Percentiles rank a stretch among this genome's conserved stretches.
Conservation (phyloP, 73 alveolate species). For the Paramecium octaurelia region DNA sequence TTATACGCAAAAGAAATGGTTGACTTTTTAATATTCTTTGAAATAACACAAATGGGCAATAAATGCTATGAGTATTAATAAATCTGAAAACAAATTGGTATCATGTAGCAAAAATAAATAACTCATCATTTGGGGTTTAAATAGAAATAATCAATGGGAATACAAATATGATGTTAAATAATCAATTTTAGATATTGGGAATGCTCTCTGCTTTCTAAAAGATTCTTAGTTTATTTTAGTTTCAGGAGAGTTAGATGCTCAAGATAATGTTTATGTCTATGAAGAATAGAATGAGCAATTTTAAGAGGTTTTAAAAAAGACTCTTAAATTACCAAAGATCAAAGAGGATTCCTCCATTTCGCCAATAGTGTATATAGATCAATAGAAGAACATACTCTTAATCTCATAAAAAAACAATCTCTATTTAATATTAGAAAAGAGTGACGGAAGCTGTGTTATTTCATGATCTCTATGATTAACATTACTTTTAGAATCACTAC, state of each 20-base stretch:
- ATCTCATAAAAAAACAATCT: not conserved
- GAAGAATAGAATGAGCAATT: not conserved
- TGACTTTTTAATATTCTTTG: not conserved
- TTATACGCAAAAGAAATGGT: not conserved
- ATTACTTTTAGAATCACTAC: too few species aligned
- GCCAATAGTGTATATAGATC: not conserved
- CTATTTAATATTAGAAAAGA: not conserved
- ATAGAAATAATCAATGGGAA: not conserved
- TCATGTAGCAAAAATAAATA: not conserved
- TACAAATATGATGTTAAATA: not conserved
- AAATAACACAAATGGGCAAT: not conserved
- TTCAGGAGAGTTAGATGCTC: not conserved
- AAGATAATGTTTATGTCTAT: not conserved
- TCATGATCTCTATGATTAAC: too few species aligned
- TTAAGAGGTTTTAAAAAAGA: not conserved
- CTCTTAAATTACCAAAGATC: not conserved
- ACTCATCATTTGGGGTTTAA: not conserved
- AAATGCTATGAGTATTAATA: not conserved
- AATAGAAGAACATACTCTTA: not conserved
- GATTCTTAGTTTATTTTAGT: not conserved
- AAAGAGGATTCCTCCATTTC: not conserved
- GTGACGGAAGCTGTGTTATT: not conserved
- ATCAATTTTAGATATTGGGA: not conserved
- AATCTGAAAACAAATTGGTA: not conserved
- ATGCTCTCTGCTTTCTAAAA: not conserved